A percentile compares a stretch with the other conserved stretches of the same genome.
Evolutionary conservation across 2,329 filamentous ascomycete genomes (phyloP).

Genomic region (Phialocephala sp.): DNA sequence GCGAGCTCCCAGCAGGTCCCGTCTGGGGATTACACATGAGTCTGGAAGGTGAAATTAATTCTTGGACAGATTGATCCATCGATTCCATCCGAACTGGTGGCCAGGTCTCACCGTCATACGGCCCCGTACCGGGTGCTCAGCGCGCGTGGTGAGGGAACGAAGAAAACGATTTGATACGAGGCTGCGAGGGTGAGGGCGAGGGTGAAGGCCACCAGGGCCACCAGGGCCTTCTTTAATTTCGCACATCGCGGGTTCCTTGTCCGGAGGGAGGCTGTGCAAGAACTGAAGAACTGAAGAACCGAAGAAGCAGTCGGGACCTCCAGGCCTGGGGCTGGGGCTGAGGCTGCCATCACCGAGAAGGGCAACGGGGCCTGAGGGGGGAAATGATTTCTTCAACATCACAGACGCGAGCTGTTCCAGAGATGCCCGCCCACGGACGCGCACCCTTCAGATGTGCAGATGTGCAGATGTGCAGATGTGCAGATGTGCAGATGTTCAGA

Average conservation of each 20-base stretch:
- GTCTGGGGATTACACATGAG: neutral
- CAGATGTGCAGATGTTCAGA: too few relatives aligned
- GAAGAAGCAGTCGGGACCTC: too few relatives aligned
- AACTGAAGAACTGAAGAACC: too few relatives aligned
- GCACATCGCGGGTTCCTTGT: slow-evolving; percentile 5
- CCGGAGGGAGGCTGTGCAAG: slow-evolving; percentile 29
- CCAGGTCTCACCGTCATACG: neutral
- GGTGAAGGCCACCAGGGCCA: too few relatives aligned
- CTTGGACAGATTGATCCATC: neutral
- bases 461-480: too few relatives aligned
- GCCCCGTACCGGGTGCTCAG: too few relatives aligned
- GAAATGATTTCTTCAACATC: slow-evolving; percentile 18
- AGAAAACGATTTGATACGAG: too few relatives aligned
- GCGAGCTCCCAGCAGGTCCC: neutral
- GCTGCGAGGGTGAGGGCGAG: too few relatives aligned
- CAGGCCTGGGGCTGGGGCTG: neutral
- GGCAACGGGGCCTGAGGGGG: neutral
- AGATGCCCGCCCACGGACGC: neutral
- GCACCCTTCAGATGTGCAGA: neutral
- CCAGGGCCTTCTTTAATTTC: too few relatives aligned
- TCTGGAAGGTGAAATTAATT: slow-evolving; percentile 3
- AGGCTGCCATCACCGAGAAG: slow-evolving; percentile 8
- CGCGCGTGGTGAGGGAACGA: too few relatives aligned
- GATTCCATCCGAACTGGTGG: neutral
- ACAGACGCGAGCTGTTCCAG: slow-evolving; percentile 26